These are phyloP conservation scores for Ophiostoma tasmaniense DNA, from an alignment of 2,329 filamentous ascomycete genomes.

Conservation along the genomic window DNA sequence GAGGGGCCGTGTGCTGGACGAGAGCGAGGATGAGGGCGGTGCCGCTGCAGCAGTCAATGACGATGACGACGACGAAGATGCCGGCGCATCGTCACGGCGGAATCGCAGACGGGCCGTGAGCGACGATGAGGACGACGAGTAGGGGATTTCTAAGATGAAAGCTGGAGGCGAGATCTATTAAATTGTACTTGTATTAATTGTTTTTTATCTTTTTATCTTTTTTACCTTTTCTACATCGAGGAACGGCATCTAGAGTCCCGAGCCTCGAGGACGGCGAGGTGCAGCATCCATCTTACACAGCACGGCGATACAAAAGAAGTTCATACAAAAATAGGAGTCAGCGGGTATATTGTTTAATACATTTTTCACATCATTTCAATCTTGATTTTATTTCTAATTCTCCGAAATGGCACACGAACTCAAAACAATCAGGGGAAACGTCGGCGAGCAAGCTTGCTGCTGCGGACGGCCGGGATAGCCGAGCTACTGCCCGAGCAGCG, in stretches of 20 bases:
- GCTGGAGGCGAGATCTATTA: background rate
- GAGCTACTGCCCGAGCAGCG: background rate
- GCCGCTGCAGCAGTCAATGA: background rate
- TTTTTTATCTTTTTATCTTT: background rate
- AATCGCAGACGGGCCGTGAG: constrained; percentile 14
- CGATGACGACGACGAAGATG: constrained; percentile 14
- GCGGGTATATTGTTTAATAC: background rate
- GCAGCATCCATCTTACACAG: background rate
- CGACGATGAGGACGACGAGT: constrained; percentile 18
- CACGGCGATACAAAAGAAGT: background rate
- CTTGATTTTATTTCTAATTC: too few relatives aligned
- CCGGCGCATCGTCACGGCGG: constrained; percentile 11
- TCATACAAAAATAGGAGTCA: background rate
- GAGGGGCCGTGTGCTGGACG: constrained; percentile 21
- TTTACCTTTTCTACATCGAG: background rate
- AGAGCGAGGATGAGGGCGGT: constrained; percentile 26
- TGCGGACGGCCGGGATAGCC: background rate
- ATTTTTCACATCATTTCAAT: background rate
- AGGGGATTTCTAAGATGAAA: background rate
- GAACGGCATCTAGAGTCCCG: background rate
- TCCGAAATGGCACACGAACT: too few relatives aligned
- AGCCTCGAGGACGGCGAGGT: background rate
- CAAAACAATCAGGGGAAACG: too few relatives aligned
- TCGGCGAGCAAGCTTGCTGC: background rate
- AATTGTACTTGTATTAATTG: background rate